Conservation (phyloP, 257 asterid species). For the Primulina huaijiensis region DNA sequence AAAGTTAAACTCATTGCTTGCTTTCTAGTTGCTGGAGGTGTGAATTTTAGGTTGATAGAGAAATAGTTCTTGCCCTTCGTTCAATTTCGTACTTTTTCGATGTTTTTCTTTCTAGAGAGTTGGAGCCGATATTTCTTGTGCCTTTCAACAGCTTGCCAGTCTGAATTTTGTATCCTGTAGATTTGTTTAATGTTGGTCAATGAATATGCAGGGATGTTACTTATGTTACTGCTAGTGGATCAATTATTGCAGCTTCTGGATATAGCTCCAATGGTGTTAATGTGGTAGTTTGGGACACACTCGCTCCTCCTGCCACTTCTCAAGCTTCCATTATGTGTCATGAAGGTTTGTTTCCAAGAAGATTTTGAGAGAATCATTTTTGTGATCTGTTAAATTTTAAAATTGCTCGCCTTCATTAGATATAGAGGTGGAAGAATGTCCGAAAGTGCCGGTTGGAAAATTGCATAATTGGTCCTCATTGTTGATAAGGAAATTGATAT, state of each 20-base stretch:
- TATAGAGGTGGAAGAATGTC: background rate
- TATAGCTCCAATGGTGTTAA: constrained; percentile 83
- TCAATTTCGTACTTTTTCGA: background rate
- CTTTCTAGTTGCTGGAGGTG: constrained; percentile 15
- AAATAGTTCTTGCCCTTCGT: background rate
- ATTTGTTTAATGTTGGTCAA: constrained; percentile 18
- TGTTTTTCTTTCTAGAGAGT: constrained; percentile 6
- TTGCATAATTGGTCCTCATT: background rate
- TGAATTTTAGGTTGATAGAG: constrained; percentile 5
- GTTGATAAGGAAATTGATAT: constrained; percentile 4
- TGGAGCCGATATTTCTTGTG: constrained; percentile 16
- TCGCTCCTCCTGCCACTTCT: constrained; percentile 91
- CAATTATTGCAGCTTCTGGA: constrained; percentile 95
- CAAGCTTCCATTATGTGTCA: constrained; percentile 98
- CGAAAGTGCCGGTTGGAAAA: background rate
- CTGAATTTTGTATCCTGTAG: constrained; percentile 4
- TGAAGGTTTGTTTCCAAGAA: constrained; percentile 62
- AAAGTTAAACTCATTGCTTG: constrained; percentile 4
- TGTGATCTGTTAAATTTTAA: constrained; percentile 12
- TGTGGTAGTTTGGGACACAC: constrained; percentile 98
- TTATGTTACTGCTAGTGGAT: constrained; percentile 89
- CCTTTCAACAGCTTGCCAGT: constrained; percentile 17
- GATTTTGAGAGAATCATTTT: constrained; percentile 20
- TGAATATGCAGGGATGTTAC: constrained; percentile 72
- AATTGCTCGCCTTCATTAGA: constrained; percentile 9